phyloP scores from a whole-genome alignment of 176 grass and related monocot species.

The Bolboschoenus planiculmis region DNA sequence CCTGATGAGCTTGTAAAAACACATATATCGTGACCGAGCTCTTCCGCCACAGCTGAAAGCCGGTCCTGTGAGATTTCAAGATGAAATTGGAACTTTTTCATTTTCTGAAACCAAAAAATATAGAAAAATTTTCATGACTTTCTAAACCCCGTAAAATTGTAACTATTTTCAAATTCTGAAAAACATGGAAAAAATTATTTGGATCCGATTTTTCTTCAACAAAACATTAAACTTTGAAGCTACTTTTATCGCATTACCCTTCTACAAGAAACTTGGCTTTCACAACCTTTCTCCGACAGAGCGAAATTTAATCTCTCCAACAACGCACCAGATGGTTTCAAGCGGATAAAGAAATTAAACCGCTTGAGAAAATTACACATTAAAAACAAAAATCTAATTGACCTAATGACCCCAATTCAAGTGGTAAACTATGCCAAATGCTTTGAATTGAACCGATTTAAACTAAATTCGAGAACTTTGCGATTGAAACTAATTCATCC shows the following conservation, averaged over 20 bases:
- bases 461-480: not conserved
- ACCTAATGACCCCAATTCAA: not conserved
- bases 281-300: not conserved
- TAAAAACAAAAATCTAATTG: not conserved
- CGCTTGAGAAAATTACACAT: conserved; percentile 13
- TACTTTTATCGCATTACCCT: conserved; percentile 13
- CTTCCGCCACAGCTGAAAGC: conserved; percentile 52
- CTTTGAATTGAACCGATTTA: conserved; percentile 10
- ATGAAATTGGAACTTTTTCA: conserved; percentile 19
- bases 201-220: no score
- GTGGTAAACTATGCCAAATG: not conserved
- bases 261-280: conserved; percentile 4
- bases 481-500: not conserved
- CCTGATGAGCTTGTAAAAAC: conserved; percentile 56
- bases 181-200: not conserved
- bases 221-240: no score
- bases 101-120: conserved; percentile 18
- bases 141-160: not conserved
- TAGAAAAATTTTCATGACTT: not conserved
- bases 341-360: not conserved
- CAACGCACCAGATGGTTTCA: not conserved
- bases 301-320: not conserved
- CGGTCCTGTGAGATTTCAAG: conserved; percentile 50
- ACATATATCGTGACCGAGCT: conserved; percentile 62
- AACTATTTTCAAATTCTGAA: not conserved